phyloP scores from a whole-genome alignment of 495 filamentous ascomycete genomes.

The Aspergillus biplanus region DNA sequence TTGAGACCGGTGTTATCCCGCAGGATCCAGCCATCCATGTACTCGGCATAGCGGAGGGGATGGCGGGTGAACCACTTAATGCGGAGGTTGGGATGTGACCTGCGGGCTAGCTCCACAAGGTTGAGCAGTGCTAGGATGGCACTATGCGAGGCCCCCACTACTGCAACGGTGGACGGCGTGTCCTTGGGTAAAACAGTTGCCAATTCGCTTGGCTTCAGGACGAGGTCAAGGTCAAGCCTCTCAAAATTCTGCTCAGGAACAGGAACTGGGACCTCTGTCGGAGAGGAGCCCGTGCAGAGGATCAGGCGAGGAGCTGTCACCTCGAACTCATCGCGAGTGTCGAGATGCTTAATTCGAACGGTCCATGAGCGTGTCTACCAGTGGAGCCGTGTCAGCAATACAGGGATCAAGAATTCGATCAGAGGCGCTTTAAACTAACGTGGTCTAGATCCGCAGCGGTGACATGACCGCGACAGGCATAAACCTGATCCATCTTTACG shows the following conservation, averaged over 20 bases:
- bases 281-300: slow-evolving; percentile 62
- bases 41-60: slow-evolving; percentile 61
- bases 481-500: slow-evolving; percentile 47
- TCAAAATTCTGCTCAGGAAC: slow-evolving; percentile 33
- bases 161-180: slow-evolving; percentile 47
- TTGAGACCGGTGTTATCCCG: slow-evolving; percentile 68
- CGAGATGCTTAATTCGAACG: slow-evolving; percentile 40
- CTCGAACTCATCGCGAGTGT: slow-evolving; percentile 36
- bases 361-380: slow-evolving; percentile 45
- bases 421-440: slow-evolving; percentile 24
- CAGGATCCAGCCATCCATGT: slow-evolving; percentile 63
- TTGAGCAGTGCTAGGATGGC: slow-evolving; percentile 65
- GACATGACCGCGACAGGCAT: slow-evolving; percentile 44
- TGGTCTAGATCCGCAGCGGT: slow-evolving; percentile 43
- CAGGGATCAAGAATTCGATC: neutral
- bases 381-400: neutral
- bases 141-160: slow-evolving; percentile 64
- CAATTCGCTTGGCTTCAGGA: slow-evolving; percentile 59
- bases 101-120: slow-evolving; percentile 53
- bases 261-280: slow-evolving; percentile 48
- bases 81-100: slow-evolving; percentile 54
- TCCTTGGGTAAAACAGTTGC: slow-evolving; percentile 40
- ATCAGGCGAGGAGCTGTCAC: slow-evolving; percentile 49
- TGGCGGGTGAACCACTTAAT: slow-evolving; percentile 66
- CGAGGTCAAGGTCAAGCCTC: slow-evolving; percentile 56